Evolutionary conservation across 495 filamentous ascomycete genomes (phyloP).

Genomic region (Aspergillus hancockii): DNA sequence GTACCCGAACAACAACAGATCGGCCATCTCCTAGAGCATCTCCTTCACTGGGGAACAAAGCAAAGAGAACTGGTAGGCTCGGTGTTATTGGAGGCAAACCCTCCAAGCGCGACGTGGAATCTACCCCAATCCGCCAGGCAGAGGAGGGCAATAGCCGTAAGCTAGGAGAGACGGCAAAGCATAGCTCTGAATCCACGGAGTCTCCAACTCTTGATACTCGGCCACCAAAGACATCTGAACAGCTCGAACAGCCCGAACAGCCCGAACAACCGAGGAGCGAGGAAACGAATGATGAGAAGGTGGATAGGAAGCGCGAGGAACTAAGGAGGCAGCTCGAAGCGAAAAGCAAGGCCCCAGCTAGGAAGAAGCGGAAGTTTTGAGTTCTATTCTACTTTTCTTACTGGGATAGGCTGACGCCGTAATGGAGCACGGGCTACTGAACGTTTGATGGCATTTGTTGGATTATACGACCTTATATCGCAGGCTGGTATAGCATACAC

Average conservation of each 20-base stretch:
- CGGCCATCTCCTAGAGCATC: constrained; percentile 9
- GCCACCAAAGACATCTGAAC: not conserved
- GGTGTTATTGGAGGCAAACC: constrained; percentile 41
- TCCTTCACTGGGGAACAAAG: constrained; percentile 17
- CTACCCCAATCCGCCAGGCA: not conserved
- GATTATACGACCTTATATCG: too few relatives aligned
- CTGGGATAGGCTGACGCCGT: not conserved
- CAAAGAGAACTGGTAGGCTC: constrained; percentile 31
- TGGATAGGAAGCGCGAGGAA: constrained; percentile 62
- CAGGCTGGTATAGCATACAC: too few relatives aligned
- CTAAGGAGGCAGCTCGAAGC: constrained; percentile 65
- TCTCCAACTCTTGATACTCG: constrained; percentile 21
- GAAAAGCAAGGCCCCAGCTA: constrained; percentile 61
- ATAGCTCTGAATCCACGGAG: not conserved
- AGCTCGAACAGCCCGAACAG: constrained; percentile 10
- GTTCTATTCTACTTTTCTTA: not conserved
- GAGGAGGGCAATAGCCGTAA: not conserved
- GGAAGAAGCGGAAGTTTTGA: constrained; percentile 70
- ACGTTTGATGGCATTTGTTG: not conserved
- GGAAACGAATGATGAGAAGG: constrained; percentile 51
- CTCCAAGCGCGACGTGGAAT: constrained; percentile 13
- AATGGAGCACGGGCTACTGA: not conserved
- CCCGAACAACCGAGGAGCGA: constrained; percentile 32
- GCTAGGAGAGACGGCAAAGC: not conserved
- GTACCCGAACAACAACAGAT: not conserved